phyloP scores from a whole-genome alignment of 257 asterid species.

The Osmanthus fragrans region DNA sequence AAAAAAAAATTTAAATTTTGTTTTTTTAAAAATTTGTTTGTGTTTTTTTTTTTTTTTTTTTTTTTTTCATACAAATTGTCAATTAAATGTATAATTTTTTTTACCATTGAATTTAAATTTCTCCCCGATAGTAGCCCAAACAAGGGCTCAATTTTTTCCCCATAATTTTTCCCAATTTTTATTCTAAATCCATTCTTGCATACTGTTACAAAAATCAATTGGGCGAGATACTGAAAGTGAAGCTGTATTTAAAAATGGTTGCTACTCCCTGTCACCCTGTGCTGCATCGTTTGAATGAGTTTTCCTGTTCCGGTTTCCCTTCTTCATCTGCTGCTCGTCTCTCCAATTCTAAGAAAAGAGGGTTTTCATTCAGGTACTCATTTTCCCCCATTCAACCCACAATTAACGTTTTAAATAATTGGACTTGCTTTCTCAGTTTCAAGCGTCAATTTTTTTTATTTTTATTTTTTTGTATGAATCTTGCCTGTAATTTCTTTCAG shows the following conservation, averaged over 20 bases:
- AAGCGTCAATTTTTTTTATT: not conserved
- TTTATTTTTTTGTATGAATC: not conserved
- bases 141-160: too few relatives aligned
- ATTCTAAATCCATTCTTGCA: too few relatives aligned
- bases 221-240: not conserved
- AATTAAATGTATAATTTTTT: too few relatives aligned
- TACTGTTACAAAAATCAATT: not conserved
- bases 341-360: constrained; percentile 23
- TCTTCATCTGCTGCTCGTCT: constrained; percentile 30
- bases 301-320: constrained; percentile 24
- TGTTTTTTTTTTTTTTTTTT: too few relatives aligned
- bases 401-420: not conserved
- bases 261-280: constrained; percentile 20
- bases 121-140: too few relatives aligned
- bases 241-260: not conserved
- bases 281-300: constrained; percentile 26
- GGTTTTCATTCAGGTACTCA: constrained; percentile 46
- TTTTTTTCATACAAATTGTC: too few relatives aligned
- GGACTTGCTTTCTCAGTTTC: not conserved
- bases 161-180: too few relatives aligned
- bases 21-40: too few relatives aligned
- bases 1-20: too few relatives aligned
- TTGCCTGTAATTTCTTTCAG: not conserved
- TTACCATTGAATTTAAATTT: too few relatives aligned
- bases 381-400: not conserved